Conservation (phyloP, 2,329 filamentous ascomycete species). For the Pseudofabraea citricarpa region DNA sequence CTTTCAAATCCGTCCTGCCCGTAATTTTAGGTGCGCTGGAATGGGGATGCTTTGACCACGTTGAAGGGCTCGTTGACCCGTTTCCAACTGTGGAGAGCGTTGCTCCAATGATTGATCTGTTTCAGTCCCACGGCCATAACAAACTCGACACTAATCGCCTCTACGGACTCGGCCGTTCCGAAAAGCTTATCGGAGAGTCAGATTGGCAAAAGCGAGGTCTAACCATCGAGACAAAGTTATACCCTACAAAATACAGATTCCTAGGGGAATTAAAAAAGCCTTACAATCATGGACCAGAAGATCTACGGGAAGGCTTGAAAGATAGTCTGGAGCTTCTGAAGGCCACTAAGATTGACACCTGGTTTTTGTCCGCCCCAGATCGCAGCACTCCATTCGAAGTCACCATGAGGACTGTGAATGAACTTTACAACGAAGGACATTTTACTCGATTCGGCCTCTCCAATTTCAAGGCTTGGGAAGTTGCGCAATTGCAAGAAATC, state of each 20-base stretch:
- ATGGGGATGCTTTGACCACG: too few species aligned
- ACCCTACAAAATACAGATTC: neutral
- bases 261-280: neutral
- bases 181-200: slow-evolving; percentile 31
- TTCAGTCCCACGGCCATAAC: slow-evolving; percentile 59
- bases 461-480: slow-evolving; percentile 47
- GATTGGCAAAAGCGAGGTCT: neutral
- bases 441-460: slow-evolving; percentile 49
- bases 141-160: slow-evolving; percentile 64
- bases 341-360: neutral
- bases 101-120: slow-evolving; percentile 55
- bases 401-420: slow-evolving; percentile 24
- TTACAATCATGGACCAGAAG: neutral
- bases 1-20: too few species aligned
- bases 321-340: neutral
- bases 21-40: too few species aligned
- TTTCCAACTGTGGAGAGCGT: slow-evolving; percentile 43
- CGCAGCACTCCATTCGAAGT: slow-evolving; percentile 21
- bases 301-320: neutral
- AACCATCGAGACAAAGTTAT: neutral
- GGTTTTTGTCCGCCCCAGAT: slow-evolving; percentile 10
- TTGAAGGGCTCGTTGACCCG: too few species aligned
- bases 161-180: slow-evolving; percentile 59
- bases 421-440: slow-evolving; percentile 29
- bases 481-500: slow-evolving; percentile 25